Evolutionary conservation across 2,329 filamentous ascomycete species (phyloP).

Genomic region (Penicillium sp.): DNA sequence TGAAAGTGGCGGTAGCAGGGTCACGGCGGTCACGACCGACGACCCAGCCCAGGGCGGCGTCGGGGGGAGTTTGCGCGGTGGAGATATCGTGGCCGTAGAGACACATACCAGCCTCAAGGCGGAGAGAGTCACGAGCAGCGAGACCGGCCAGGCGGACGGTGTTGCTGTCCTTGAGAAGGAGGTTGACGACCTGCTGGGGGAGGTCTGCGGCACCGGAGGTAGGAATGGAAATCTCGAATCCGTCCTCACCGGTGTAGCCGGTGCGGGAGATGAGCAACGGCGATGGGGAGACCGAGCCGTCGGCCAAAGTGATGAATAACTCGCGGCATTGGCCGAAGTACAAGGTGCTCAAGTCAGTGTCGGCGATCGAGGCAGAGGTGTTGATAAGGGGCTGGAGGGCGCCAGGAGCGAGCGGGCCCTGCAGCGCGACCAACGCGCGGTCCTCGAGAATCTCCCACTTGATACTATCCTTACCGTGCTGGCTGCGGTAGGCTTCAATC

Average conservation of each 20-base stretch:
- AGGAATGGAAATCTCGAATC: constrained; percentile 91
- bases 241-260: constrained; percentile 97
- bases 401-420: constrained; percentile 75
- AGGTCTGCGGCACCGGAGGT: constrained; percentile 58
- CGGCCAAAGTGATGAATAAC: constrained; percentile 63
- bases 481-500: constrained; percentile 61
- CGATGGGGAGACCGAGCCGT: constrained; percentile 53
- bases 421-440: constrained; percentile 81
- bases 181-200: constrained; percentile 60
- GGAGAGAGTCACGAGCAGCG: constrained; percentile 85
- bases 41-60: constrained; percentile 73
- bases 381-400: constrained; percentile 68
- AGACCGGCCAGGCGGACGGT: constrained; percentile 81
- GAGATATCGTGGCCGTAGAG: constrained; percentile 98
- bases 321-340: constrained; percentile 79
- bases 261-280: constrained; percentile 77
- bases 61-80: constrained; percentile 70
- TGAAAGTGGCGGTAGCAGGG: constrained; percentile 66
- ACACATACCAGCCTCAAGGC: constrained; percentile 97
- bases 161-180: constrained; percentile 65
- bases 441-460: constrained; percentile 70
- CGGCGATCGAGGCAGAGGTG: constrained; percentile 43
- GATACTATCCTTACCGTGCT: constrained; percentile 56
- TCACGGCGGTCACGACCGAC: constrained; percentile 76
- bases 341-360: constrained; percentile 63